These are phyloP conservation scores for Rhodotorula sp. DNA, from an alignment of 1,284 basidiomycete genomes.

Conservation along the genomic window DNA sequence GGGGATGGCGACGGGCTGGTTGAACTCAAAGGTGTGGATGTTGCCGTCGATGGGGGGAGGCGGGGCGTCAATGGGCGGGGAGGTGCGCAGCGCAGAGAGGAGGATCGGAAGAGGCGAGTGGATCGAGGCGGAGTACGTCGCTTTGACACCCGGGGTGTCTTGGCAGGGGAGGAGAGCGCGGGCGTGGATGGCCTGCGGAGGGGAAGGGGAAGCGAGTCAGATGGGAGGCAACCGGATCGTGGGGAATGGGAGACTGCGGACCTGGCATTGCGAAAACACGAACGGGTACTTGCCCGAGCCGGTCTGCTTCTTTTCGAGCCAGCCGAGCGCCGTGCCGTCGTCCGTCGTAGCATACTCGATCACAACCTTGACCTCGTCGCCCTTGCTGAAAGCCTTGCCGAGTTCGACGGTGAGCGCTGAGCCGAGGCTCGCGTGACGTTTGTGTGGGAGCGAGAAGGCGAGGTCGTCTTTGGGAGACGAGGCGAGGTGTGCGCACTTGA, in stretches of 20 bases:
- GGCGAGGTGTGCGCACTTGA: conserved; percentile 58
- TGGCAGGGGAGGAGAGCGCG: conserved; percentile 77
- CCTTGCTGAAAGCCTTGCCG: conserved; percentile 53
- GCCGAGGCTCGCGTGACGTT: conserved; percentile 59
- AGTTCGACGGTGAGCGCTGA: conserved; percentile 64
- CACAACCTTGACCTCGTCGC: conserved; percentile 60
- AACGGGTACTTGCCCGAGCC: conserved; percentile 83
- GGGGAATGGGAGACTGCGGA: conserved; percentile 80
- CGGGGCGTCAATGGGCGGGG: conserved; percentile 61
- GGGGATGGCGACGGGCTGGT: conserved; percentile 78
- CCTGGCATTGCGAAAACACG: conserved; percentile 63
- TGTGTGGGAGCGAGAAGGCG: conserved; percentile 15
- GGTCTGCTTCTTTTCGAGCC: conserved; percentile 90
- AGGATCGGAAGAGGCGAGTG: conserved; percentile 75
- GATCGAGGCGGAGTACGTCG: conserved; percentile 66
- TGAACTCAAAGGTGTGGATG: conserved; percentile 59
- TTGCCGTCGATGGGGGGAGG: conserved; percentile 36
- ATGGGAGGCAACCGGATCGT: conserved; percentile 57
- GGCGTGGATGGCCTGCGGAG: conserved; percentile 67
- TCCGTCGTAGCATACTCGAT: conserved; percentile 74
- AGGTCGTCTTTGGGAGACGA: conserved; percentile 31
- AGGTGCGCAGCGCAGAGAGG: conserved; percentile 77
- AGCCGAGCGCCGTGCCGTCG: conserved; percentile 84
- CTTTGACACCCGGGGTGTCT: conserved; percentile 60
- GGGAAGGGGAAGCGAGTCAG: background rate